Evolutionary conservation across 2,329 filamentous ascomycete genomes (phyloP).

Genomic region (Amesomyces nigricolor): DNA sequence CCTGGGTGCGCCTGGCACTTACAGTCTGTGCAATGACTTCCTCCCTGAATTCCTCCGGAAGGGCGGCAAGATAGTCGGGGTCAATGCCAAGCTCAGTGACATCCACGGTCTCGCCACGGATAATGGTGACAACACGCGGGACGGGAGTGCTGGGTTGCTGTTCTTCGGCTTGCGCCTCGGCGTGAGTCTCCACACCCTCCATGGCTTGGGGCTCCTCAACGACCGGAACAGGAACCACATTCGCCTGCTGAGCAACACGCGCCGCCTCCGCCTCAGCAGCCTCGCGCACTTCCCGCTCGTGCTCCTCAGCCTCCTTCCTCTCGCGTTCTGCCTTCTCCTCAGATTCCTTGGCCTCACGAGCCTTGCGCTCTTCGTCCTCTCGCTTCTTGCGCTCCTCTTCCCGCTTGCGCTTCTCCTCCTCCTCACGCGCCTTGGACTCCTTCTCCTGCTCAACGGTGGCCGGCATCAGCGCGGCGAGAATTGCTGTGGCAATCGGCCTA

Average conservation of each 20-base stretch:
- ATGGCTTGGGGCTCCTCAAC: conserved; percentile 39
- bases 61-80: conserved; percentile 85
- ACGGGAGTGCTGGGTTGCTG: conserved; percentile 35
- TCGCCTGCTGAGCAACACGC: conserved; percentile 45
- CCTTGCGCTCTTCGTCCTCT: conserved; percentile 60
- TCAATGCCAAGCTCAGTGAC: conserved; percentile 95
- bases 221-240: conserved; percentile 40
- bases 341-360: conserved; percentile 65
- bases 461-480: conserved; percentile 71
- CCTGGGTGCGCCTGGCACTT: conserved; percentile 74
- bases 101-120: conserved; percentile 81
- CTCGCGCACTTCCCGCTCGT: conserved; percentile 54
- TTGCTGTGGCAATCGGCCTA: conserved; percentile 58
- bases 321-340: conserved; percentile 62
- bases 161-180: conserved; percentile 30
- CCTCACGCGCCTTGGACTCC: conserved; percentile 55
- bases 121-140: conserved; percentile 70
- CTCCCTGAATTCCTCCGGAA: conserved; percentile 94
- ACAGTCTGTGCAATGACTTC: conserved; percentile 92
- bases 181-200: conserved; percentile 61
- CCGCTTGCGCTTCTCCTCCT: conserved; percentile 49
- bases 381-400: conserved; percentile 57
- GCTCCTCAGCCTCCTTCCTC: conserved; percentile 65
- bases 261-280: conserved; percentile 51
- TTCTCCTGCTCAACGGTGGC: conserved; percentile 78